Evolutionary conservation across 305 asterid genomes (phyloP).

Genomic region (Solanum chacoense): DNA sequence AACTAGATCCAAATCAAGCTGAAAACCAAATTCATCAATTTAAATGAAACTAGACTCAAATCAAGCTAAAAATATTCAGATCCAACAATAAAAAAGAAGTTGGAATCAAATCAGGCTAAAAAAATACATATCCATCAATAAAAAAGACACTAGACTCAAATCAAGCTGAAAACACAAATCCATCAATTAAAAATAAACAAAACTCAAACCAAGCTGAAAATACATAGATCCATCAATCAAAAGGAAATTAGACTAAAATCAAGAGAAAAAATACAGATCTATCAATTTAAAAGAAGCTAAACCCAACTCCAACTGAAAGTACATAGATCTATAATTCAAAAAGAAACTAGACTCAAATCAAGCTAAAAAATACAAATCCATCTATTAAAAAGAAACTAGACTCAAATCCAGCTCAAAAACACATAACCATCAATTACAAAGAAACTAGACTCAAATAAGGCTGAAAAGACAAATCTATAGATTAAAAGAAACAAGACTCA

Average conservation of each 20-base stretch:
- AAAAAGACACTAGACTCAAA: background rate
- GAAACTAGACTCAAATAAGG: background rate
- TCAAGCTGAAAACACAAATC: background rate
- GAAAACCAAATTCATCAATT: background rate
- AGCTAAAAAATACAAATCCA: background rate
- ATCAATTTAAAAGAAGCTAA: background rate
- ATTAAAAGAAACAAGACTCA: too few species aligned
- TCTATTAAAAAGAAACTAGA: background rate
- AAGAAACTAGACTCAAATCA: background rate
- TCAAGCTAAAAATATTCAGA: too few species aligned
- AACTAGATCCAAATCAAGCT: background rate
- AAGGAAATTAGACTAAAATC: background rate
- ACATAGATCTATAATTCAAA: background rate
- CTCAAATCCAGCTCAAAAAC: background rate
- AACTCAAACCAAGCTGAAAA: too few species aligned
- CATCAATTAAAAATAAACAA: background rate
- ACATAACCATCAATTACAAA: background rate
- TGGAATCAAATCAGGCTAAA: background rate
- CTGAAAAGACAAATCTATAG: background rate
- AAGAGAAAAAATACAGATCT: too few species aligned
- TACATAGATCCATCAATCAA: background rate
- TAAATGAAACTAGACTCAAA: too few species aligned
- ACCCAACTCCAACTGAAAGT: background rate
- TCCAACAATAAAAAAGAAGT: too few species aligned
- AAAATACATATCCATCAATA: too few species aligned